Evolutionary conservation across 192 early-diverging fungal species (phyloP), one percentile per base, ranked within the genome.

Genomic region (Coemansia erecta): DNA sequence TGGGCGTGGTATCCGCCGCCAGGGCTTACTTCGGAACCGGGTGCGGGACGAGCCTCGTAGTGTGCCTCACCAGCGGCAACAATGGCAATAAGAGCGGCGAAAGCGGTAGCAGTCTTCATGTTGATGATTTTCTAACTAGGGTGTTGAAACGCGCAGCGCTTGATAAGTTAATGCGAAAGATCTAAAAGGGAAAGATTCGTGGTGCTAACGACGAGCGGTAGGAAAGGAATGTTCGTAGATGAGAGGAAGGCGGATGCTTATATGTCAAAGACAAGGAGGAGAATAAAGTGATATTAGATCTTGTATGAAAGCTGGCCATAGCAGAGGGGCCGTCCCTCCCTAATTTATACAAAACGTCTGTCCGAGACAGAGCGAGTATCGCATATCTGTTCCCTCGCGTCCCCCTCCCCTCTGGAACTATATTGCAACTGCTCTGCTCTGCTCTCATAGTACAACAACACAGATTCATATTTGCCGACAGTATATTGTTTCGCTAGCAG

Each of bases 71-170:
- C 72, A 37, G 68, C 73, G 13, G 64, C 63, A 33, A 63, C 73
- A 60, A 77, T 33, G 39, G 63, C 73, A 33, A 66, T 53, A 56
- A 77, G 60, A 42, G 73, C 73, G 24, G 60, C 68, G 39, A 77
- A 18, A 1, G 73, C 73, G 17, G 68, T 52, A 40, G 60, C 45
- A 33, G 63, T 70, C 57, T 66, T 77, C 68, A 70, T 76, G 17
- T 44, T 63, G n/a, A 54, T 31, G 13, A 19, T 24, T 50, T 50
- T 39, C 11, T 24, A 51, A 2, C 31, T 18, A 53, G 10, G 9
- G 1, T 33, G 12, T 13, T 42, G 2, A 22, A 55, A 55, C 35
- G 53, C 51, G 28, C 51, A 35, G 51, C 51, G 51, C 51, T 37
- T 43, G 12, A 43, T 5, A 43, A 43, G 14, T 43, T 5, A n/a